Conservation (phyloP, 371 early-diverging fungal genomes). For the Fennellomyces sp. region DNA sequence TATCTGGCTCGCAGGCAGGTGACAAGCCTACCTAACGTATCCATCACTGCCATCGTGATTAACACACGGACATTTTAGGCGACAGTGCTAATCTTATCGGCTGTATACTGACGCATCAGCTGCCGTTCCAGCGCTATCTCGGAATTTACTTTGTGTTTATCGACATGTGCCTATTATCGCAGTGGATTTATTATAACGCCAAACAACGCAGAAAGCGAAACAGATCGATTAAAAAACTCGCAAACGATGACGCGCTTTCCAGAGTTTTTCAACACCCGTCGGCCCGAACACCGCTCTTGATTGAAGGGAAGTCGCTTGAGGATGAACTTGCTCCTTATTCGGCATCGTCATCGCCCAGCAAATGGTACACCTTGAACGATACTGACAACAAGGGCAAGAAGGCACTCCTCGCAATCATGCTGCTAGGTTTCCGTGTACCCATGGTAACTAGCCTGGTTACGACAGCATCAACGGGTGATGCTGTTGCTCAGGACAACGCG, state of each 20-base stretch:
- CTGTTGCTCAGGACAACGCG: background rate
- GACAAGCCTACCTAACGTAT: background rate
- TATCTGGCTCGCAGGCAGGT: conserved; percentile 69
- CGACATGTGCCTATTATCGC: conserved; percentile 37
- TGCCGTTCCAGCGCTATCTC: conserved; percentile 72
- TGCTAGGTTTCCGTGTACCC: conserved; percentile 20
- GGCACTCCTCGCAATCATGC: conserved; percentile 13
- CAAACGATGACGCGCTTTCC: conserved; percentile 10
- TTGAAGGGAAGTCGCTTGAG: conserved; percentile 16
- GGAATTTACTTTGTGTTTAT: conserved; percentile 48
- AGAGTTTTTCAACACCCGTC: conserved; percentile 42
- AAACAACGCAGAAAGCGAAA: conserved; percentile 9
- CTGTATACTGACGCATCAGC: conserved; percentile 69
- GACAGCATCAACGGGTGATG: background rate
- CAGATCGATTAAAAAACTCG: conserved; percentile 7
- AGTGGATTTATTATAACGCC: conserved; percentile 42
- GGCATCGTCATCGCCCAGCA: conserved; percentile 47
- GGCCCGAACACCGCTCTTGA: conserved; percentile 32
- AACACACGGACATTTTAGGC: conserved; percentile 35
- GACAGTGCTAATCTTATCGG: conserved; percentile 74
- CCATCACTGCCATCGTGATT: background rate
- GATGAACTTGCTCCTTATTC: conserved; percentile 44
- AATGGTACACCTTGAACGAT: conserved; percentile 44
- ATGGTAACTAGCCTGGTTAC: background rate
- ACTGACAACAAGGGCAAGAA: conserved; percentile 6